Evolutionary conservation across 768 basidiomycete species (phyloP), one percentile per base, ranked within the genome.

Genomic region (Neoboletus brunneissimus): DNA sequence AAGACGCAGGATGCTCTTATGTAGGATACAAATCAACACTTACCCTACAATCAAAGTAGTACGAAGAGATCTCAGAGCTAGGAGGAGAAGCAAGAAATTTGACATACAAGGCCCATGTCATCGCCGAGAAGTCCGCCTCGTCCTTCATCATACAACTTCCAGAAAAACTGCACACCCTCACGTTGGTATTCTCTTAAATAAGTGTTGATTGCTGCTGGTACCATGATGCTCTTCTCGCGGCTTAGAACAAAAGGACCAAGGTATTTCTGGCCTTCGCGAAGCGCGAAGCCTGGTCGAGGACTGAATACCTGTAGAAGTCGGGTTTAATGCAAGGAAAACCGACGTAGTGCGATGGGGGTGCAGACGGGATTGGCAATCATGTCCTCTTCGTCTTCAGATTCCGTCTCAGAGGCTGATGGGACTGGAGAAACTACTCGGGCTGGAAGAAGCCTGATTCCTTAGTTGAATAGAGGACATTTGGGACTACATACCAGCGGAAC

Each of bases 131-230:
- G 68, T 0, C 88, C 95, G 0, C 96, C 96, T 43, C 78, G 76
- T 0, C 79, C 80, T 60, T 86, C 75, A 29, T 76, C 71, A 67
- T 88, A 97, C 45, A 86, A 79, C 15, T 80, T 76, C 73, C 83
- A 97, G 48, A 98, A 81, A 72, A 98, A 98, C 41, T 77, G 71
- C 13, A 89, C 83, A 9, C 96, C 96, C 12, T 94, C 87, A 34
- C 92, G 80, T 65, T 98, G 96, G 65, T 98, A 98, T 34, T 86
- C 84, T 52, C 95, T 86, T n/a, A 98, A 76, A 68, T 87, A 91
- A 0, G 86, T 85, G 70, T 95, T 96, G 64, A 97, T 87, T 4
- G 85, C 70, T 8, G 76, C 79, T 3, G 89, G 88, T 22, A 91
- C 80, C 58, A 76, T 76, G 22, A 84, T 75, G 32, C 73, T 69